Percentiles rank a stretch among this genome's conserved stretches.
Conservation (phyloP, 73 alveolate species). For the Durusdinium trenchii region DNA sequence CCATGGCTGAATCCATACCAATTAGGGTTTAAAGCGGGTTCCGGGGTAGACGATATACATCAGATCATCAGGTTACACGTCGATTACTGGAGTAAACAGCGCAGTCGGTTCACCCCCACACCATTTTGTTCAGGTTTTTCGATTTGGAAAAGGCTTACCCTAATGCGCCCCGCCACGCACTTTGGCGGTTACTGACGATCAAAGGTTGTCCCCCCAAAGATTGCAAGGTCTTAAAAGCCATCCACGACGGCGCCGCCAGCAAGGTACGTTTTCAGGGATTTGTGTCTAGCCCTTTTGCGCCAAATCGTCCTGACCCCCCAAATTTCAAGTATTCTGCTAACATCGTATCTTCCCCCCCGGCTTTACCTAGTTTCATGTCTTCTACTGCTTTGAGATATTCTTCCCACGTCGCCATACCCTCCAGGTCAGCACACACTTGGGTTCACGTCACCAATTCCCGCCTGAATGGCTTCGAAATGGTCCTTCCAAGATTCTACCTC, state of each 20-base stretch:
- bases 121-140: neutral
- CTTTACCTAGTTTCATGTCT: neutral
- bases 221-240: neutral
- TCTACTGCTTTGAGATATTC: neutral
- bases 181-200: neutral
- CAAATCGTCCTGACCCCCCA: neutral
- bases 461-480: neutral
- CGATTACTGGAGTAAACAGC: constrained; percentile 8
- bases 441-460: neutral
- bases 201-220: neutral
- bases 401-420: neutral
- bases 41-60: constrained; percentile 32
- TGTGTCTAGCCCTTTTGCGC: neutral
- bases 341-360: neutral
- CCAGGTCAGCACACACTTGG: neutral
- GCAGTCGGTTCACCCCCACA: neutral
- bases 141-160: constrained; percentile 77
- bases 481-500: constrained; percentile 26
- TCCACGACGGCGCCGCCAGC: neutral
- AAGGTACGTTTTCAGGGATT: neutral
- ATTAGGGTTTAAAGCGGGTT: neutral
- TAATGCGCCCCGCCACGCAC: neutral
- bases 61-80: neutral
- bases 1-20: neutral
- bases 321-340: neutral